phyloP scores from a whole-genome alignment of 805 yeast genomes.

The Yueomyces sinensis region DNA sequence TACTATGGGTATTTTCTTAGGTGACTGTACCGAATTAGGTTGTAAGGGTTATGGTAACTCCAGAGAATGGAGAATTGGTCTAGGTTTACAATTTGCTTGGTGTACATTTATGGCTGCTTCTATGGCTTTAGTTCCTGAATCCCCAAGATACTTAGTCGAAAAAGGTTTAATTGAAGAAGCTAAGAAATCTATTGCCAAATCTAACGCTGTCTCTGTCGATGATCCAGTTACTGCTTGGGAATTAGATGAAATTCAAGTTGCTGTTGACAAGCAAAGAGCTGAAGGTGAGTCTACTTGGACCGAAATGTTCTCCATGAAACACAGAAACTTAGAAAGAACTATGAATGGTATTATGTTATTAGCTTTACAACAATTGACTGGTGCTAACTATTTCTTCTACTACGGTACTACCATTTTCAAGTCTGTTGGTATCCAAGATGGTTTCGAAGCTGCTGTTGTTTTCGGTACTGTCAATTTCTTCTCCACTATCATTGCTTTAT shows the following conservation, averaged over 20 bases:
- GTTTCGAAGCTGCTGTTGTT: constrained; percentile 42
- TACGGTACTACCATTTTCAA: constrained; percentile 48
- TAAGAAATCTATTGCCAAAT: constrained; percentile 32
- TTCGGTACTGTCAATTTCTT: constrained; percentile 46
- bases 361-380: constrained; percentile 50
- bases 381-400: constrained; percentile 52
- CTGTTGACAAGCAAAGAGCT: constrained; percentile 40
- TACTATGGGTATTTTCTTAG: constrained; percentile 58
- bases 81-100: constrained; percentile 39
- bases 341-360: constrained; percentile 39
- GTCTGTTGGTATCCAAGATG: constrained; percentile 42
- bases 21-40: constrained; percentile 55
- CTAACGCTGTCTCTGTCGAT: constrained; percentile 40
- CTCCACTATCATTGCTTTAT: constrained; percentile 41
- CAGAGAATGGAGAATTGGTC: constrained; percentile 58
- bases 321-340: constrained; percentile 36
- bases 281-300: constrained; percentile 55
- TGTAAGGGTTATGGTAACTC: constrained; percentile 42
- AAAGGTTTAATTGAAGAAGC: constrained; percentile 45
- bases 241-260: constrained; percentile 25
- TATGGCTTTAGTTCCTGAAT: constrained; percentile 46
- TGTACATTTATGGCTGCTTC: constrained; percentile 21
- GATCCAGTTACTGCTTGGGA: constrained; percentile 32
- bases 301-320: constrained; percentile 52
- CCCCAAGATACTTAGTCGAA: constrained; percentile 51